These are phyloP conservation scores for Trifolium repens DNA, from an alignment of 306 rosid genomes.

Conservation along the genomic window DNA sequence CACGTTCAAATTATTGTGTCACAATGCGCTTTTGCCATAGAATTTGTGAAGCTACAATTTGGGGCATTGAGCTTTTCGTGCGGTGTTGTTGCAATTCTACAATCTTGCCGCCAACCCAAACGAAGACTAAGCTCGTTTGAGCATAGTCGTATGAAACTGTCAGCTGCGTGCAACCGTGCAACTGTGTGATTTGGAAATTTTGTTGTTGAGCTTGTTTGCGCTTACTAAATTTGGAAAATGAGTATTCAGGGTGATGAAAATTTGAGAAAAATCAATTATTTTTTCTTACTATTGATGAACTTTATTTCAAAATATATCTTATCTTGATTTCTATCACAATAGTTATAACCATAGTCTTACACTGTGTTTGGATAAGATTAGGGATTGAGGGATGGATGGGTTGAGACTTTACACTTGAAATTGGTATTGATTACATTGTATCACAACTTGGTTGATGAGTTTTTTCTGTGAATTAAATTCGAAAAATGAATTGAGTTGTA, in stretches of 20 bases:
- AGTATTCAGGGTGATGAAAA: no score
- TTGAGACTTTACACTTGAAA: not conserved
- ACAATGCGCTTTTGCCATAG: no score
- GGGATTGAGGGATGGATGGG: not conserved
- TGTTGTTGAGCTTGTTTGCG: not conserved
- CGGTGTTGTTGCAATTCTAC: no score
- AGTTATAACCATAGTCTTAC: not conserved
- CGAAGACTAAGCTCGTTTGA: no score
- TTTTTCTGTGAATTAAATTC: not conserved
- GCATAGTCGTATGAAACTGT: no score
- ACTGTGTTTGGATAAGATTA: not conserved
- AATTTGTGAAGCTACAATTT: no score
- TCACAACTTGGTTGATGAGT: not conserved
- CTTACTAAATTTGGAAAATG: not conserved
- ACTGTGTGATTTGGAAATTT: no score
- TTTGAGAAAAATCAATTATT: no score
- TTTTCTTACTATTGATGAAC: not conserved
- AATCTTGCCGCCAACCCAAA: no score
- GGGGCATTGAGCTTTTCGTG: no score
- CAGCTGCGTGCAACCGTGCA: not conserved
- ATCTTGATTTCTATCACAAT: not conserved
- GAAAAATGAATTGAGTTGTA: not conserved
- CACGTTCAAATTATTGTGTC: no score
- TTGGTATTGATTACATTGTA: not conserved
- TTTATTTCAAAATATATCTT: not conserved